Evolutionary conservation across 345 rosid species (phyloP).

Genomic region (Pistacia vera): DNA sequence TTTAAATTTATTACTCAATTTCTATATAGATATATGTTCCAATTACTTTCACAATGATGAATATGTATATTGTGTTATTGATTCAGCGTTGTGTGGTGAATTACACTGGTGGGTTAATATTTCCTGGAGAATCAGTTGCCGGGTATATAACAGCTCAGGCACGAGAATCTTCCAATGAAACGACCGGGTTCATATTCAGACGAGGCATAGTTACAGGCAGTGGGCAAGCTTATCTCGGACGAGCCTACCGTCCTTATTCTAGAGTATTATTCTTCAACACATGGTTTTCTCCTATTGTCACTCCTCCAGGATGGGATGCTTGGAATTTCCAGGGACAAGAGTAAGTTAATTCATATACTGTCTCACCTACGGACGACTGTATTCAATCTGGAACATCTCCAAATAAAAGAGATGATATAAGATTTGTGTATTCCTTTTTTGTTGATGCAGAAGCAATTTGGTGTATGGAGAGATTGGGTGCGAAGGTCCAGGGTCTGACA

Average conservation of each 20-base stretch:
- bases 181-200: conserved; percentile 53
- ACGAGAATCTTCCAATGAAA: conserved; percentile 22
- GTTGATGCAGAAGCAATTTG: not conserved
- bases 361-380: too few relatives aligned
- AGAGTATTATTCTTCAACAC: conserved; percentile 53
- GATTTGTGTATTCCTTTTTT: too few relatives aligned
- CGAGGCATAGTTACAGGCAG: conserved; percentile 41
- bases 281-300: conserved; percentile 17
- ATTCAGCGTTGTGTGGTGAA: conserved; percentile 46
- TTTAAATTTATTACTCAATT: too few relatives aligned
- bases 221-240: conserved; percentile 39
- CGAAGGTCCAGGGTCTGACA: conserved; percentile 27
- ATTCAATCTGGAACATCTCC: too few relatives aligned
- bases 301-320: conserved; percentile 52
- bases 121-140: not conserved
- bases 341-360: conserved; percentile 28
- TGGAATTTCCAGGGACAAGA: conserved; percentile 43
- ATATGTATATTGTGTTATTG: not conserved
- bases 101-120: conserved; percentile 31
- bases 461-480: conserved; percentile 26
- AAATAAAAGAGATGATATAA: too few relatives aligned
- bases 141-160: conserved; percentile 66
- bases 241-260: conserved; percentile 62
- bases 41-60: too few relatives aligned
- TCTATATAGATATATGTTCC: not conserved